Conservation (phyloP, 148 eudicot species). For the Rhododendron ovatum region DNA sequence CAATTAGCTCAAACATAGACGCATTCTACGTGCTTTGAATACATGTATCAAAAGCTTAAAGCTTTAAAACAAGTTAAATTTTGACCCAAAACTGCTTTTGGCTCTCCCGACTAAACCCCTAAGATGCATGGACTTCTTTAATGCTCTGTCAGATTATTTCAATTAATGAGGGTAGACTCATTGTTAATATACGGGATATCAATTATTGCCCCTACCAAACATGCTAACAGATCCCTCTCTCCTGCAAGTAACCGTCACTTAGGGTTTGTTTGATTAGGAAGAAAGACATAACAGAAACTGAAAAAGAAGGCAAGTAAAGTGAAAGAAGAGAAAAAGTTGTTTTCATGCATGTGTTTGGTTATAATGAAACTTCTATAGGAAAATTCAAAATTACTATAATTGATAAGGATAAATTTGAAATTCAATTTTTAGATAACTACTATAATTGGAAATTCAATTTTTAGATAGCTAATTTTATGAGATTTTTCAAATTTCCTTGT, state of each 20-base stretch:
- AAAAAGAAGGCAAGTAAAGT: not conserved
- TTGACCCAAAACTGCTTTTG: not conserved
- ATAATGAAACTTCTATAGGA: not conserved
- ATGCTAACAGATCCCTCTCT: not conserved
- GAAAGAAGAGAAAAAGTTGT: not conserved
- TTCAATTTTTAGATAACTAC: not conserved
- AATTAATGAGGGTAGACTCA: not conserved
- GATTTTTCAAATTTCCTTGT: not conserved
- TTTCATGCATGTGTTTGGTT: not conserved
- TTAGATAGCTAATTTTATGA: not conserved
- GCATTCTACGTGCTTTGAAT: not conserved
- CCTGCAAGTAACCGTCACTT: not conserved
- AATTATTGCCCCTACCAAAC: not conserved
- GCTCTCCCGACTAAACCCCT: not conserved
- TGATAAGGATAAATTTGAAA: not conserved
- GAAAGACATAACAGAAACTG: not conserved
- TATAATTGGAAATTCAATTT: not conserved
- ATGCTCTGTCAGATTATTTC: not conserved
- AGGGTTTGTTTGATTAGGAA: not conserved
- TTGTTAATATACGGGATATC: not conserved
- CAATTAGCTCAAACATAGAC: not conserved
- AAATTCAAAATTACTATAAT: not conserved
- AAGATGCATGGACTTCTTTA: not conserved
- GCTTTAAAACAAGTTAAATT: not conserved
- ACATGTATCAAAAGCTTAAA: not conserved